These are phyloP conservation scores for Epichloe glyceriae DNA, from an alignment of 2,329 filamentous ascomycete species.

Conservation along the genomic window DNA sequence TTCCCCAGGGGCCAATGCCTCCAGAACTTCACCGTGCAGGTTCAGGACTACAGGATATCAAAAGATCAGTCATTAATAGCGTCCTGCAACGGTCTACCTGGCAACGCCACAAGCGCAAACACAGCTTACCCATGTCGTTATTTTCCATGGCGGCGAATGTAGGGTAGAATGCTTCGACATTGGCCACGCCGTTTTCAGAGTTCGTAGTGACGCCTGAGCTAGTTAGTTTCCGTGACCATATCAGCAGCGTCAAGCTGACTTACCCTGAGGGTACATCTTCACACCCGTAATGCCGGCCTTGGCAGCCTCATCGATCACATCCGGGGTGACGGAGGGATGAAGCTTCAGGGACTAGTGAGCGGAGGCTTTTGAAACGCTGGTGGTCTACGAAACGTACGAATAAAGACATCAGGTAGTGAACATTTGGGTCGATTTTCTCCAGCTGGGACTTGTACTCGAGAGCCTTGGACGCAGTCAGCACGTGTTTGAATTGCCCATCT, in stretches of 20 bases:
- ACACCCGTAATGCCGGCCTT: slow-evolving; percentile 58
- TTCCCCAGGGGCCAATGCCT: slow-evolving; percentile 30
- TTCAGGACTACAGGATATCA: slow-evolving; percentile 49
- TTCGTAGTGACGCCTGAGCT: slow-evolving; percentile 47
- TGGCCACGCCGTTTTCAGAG: slow-evolving; percentile 51
- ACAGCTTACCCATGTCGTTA: slow-evolving; percentile 41
- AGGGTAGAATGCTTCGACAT: slow-evolving; percentile 57
- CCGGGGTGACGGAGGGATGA: slow-evolving; percentile 51
- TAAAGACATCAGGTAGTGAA: slow-evolving; percentile 58
- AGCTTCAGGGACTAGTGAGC: slow-evolving; percentile 18
- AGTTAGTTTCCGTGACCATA: neutral
- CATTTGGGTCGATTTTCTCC: slow-evolving; percentile 43
- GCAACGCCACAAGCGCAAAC: neutral
- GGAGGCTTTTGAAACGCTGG: neutral
- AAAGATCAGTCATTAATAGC: neutral
- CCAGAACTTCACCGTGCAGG: slow-evolving; percentile 76
- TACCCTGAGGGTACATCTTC: slow-evolving; percentile 50
- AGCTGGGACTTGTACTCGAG: slow-evolving; percentile 53
- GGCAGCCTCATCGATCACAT: slow-evolving; percentile 60
- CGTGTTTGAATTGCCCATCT: slow-evolving; percentile 5
- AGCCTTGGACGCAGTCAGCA: slow-evolving; percentile 31
- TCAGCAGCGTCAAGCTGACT: neutral
- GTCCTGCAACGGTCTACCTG: neutral
- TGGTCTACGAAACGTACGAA: slow-evolving; percentile 1
- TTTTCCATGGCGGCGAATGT: slow-evolving; percentile 86